These are phyloP conservation scores for Cutaneotrichosporon cyanovorans DNA, from an alignment of 1,284 basidiomycete species.

Conservation along the genomic window DNA sequence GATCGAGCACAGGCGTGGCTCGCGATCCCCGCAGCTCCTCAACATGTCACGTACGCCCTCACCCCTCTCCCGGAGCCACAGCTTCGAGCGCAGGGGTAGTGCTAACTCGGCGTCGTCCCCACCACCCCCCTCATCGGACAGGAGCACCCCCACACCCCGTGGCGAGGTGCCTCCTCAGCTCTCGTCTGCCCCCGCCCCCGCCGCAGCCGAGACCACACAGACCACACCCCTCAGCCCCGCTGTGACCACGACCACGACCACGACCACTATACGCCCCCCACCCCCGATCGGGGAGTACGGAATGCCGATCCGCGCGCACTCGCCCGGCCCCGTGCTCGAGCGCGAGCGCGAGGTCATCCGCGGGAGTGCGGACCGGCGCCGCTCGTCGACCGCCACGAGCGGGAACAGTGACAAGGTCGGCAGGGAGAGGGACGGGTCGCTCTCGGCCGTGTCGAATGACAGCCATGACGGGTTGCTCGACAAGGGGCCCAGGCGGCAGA, in stretches of 20 bases:
- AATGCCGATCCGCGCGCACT: slow-evolving; percentile 3
- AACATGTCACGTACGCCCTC: slow-evolving; percentile 23
- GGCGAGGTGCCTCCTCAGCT: no score
- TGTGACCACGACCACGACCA: no score
- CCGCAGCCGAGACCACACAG: no score
- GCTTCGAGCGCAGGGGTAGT: neutral
- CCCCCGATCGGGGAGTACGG: slow-evolving; percentile 20
- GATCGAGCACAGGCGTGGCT: slow-evolving; percentile 29
- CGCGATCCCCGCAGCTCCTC: slow-evolving; percentile 8
- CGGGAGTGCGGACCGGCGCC: slow-evolving; percentile 7
- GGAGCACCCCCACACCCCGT: neutral
- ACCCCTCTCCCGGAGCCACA: slow-evolving; percentile 20
- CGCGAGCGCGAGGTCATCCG: slow-evolving; percentile 9
- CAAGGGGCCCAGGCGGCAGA: neutral
- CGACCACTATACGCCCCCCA: slow-evolving; percentile 28
- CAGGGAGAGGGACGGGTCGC: no score
- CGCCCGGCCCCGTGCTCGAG: neutral
- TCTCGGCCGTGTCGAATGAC: slow-evolving; percentile 19
- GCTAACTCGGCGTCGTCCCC: no score
- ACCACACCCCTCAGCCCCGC: no score
- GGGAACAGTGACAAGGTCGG: neutral
- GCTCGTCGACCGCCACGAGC: neutral
- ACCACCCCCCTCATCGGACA: neutral
- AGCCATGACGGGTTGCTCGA: slow-evolving; percentile 25
- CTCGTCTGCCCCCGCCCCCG: no score